Percentiles rank a stretch among this genome's conserved stretches.
phyloP scores from a whole-genome alignment of 1,284 basidiomycete species.

The Heterobasidion irregulare region DNA sequence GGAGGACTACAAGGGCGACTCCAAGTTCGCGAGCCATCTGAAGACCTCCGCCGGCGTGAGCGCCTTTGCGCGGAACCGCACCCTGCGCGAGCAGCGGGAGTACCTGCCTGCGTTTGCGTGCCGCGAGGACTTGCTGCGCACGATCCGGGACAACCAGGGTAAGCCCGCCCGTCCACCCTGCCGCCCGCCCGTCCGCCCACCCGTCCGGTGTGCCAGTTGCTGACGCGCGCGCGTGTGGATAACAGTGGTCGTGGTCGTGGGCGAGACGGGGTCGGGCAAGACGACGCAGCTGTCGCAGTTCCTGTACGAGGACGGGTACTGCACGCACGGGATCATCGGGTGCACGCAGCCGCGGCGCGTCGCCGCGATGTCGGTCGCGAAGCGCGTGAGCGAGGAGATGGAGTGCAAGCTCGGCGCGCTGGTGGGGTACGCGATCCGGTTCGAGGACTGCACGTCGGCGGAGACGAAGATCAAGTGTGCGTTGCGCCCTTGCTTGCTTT shows the following conservation, averaged over 20 bases:
- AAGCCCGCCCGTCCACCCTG: slow-evolving; percentile 15
- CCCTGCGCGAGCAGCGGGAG: slow-evolving; percentile 92
- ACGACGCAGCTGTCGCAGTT: slow-evolving; percentile 92
- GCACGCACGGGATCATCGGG: slow-evolving; percentile 80
- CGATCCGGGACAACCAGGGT: slow-evolving; percentile 95
- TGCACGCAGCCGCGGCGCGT: slow-evolving; percentile 97
- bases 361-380: slow-evolving; percentile 97
- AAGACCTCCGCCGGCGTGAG: slow-evolving; percentile 75
- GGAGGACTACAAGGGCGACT: slow-evolving; percentile 84
- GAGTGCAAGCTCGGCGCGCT: slow-evolving; percentile 83
- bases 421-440: slow-evolving; percentile 96
- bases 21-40: slow-evolving; percentile 92
- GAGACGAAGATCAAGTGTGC: slow-evolving; percentile 94
- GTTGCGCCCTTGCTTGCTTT: slow-evolving; percentile 15
- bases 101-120: slow-evolving; percentile 98
- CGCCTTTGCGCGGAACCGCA: slow-evolving; percentile 75
- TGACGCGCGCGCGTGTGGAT: too few relatives aligned
- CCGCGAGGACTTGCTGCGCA: slow-evolving; percentile 86
- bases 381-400: slow-evolving; percentile 97
- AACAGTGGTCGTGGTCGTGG: slow-evolving; percentile 90
- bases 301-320: slow-evolving; percentile 94
- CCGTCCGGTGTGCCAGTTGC: background rate
- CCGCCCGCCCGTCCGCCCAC: too few relatives aligned
- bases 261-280: slow-evolving; percentile 94
- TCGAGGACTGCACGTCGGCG: slow-evolving; percentile 91